phyloP scores from a whole-genome alignment of 352 stramenopile genomes.

The Phytophthora hybrid region DNA sequence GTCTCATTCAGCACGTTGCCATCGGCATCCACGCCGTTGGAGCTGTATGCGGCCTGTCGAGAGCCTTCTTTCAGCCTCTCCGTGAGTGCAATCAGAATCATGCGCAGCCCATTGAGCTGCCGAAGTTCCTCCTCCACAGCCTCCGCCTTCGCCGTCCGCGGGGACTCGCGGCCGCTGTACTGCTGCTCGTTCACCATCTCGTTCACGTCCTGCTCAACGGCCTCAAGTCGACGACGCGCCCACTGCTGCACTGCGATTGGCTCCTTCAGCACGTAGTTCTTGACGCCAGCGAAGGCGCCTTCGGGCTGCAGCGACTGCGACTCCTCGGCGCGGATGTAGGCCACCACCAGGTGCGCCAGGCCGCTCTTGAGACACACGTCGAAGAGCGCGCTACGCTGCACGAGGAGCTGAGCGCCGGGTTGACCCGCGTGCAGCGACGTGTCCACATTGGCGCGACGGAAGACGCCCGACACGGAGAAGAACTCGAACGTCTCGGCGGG shows the following conservation, averaged over 20 bases:
- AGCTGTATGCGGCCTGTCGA: constrained; percentile 51
- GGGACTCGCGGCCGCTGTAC: constrained; percentile 45
- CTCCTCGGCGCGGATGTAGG: constrained; percentile 70
- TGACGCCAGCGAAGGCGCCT: constrained; percentile 38
- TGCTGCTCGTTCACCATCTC: constrained; percentile 60
- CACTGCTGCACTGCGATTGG: constrained; percentile 87
- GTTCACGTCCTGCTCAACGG: constrained; percentile 63
- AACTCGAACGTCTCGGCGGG: constrained; percentile 89
- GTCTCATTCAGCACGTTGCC: constrained; percentile 63
- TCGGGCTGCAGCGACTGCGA: constrained; percentile 26
- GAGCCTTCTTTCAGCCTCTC: constrained; percentile 74
- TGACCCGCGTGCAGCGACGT: constrained; percentile 52
- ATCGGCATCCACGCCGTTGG: constrained; percentile 40
- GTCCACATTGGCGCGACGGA: constrained; percentile 70
- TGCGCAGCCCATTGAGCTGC: constrained; percentile 72
- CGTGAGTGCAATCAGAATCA: constrained; percentile 72
- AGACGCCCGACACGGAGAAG: constrained; percentile 83
- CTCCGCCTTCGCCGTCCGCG: constrained; percentile 43
- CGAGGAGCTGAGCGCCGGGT: constrained; percentile 42
- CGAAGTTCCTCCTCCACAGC: constrained; percentile 55
- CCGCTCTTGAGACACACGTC: constrained; percentile 78
- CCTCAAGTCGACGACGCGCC: constrained; percentile 63
- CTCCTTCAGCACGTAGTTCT: constrained; percentile 80
- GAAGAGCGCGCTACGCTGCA: constrained; percentile 81
- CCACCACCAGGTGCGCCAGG: constrained; percentile 74